Conservation (phyloP, 805 yeast species). For the Suhomyces sp. region DNA sequence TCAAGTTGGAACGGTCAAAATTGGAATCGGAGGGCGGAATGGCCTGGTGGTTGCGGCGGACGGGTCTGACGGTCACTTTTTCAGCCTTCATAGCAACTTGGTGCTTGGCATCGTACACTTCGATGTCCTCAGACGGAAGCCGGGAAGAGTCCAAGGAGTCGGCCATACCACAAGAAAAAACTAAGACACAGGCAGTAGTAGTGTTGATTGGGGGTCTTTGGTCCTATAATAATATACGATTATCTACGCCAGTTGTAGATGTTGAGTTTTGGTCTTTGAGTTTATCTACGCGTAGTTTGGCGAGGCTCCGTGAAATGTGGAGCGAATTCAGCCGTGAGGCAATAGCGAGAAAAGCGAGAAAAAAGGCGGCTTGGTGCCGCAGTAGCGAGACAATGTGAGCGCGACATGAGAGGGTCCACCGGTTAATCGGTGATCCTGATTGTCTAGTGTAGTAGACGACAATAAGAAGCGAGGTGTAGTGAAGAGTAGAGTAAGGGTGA, state of each 20-base stretch:
- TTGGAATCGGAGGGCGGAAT: constrained; percentile 33
- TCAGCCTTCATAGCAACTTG: constrained; percentile 1
- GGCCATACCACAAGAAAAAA: not conserved
- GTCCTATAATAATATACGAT: not conserved
- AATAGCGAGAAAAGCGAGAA: not conserved
- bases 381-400: not conserved
- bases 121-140: not conserved
- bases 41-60: constrained; percentile 2
- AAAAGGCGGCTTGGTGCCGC: not conserved
- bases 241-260: not conserved
- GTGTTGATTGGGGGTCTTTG: not conserved
- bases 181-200: not conserved
- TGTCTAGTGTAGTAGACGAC: not conserved
- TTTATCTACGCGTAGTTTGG: not conserved
- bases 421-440: not conserved
- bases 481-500: too few species aligned
- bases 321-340: not conserved
- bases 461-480: not conserved
- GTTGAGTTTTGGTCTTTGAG: not conserved
- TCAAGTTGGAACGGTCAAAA: constrained; percentile 29
- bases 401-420: not conserved
- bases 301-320: constrained; percentile 1
- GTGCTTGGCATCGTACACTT: not conserved
- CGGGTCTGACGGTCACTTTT: not conserved
- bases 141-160: not conserved